These are phyloP conservation scores for Solanum etuberosum DNA, from an alignment of 257 asterid genomes.

Conservation along the genomic window DNA sequence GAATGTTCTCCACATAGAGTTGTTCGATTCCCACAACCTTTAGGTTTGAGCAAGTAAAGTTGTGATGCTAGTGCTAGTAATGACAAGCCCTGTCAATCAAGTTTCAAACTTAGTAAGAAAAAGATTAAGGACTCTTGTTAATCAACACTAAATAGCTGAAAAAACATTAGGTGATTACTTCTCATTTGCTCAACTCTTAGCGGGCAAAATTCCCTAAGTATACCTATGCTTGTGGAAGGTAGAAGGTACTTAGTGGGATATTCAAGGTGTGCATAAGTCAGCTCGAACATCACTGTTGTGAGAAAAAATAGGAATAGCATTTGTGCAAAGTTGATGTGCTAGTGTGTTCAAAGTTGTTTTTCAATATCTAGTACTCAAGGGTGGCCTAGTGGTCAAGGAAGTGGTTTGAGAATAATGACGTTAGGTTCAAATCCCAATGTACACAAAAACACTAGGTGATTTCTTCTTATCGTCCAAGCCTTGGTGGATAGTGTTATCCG, in stretches of 20 bases:
- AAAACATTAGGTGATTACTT: background rate
- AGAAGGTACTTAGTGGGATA: background rate
- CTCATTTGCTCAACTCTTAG: background rate
- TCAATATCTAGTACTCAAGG: background rate
- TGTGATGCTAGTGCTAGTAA: conserved; percentile 59
- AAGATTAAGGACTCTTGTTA: background rate
- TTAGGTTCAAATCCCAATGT: background rate
- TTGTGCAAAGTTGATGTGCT: background rate
- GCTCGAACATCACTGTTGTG: background rate
- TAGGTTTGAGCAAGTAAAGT: conserved; percentile 57
- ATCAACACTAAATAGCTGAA: background rate
- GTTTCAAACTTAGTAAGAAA: background rate
- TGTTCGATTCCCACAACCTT: conserved; percentile 62
- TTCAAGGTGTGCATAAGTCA: background rate
- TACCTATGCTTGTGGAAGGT: background rate
- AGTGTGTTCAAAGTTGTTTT: background rate
- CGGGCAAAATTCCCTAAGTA: background rate
- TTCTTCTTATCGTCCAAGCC: background rate
- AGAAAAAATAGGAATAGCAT: background rate
- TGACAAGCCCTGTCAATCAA: conserved; percentile 47
- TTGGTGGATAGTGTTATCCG: background rate
- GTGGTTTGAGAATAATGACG: background rate
- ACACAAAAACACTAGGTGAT: background rate
- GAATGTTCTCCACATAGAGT: conserved; percentile 44
- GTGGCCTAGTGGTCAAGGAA: background rate